Base-by-base conservation (phyloP, 352 stramenopile genomes). In the Pythium myriotylum region DNA sequence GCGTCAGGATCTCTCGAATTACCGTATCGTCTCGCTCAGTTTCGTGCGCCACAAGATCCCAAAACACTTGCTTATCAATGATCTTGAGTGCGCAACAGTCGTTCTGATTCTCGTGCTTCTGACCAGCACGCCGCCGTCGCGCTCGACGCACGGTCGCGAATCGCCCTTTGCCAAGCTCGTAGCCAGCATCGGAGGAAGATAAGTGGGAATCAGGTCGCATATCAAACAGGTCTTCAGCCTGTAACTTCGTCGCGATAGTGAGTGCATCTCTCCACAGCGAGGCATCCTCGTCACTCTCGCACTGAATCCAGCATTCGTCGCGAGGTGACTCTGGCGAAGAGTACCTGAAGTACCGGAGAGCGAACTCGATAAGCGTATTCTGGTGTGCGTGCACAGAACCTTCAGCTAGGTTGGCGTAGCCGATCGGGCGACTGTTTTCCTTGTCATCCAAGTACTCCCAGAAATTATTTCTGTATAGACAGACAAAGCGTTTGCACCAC, bases 11-110 rank as follows among this genome's bases (percentile, higher is more conserved):
- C 49, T 96, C 83, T 13, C 84, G 80, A 35, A 94, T 78, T 4
- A 96, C 74, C 9, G 83, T 95, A 52, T 96, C 84, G 62, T 94
- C 76, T 40, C 91, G 85, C 59, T 96, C 88, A 12, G 88, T 91
- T 35, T 96, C 89, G 40, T 83, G 67, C n/a, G 87, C 78, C 13
- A 97, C 86, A n/a, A 95, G 77, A 49, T 95, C 77, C 85, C 85
- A 92, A 59, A 94, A 94, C 24, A 85, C 70, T 42, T 79, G 80
- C 63, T 98, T 97, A 72, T 99, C 96, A 32, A 99, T 91, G 59
- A 99, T 93, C 56, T 96, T 95, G 14, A 96, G 65, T 29, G 90
- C 89, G 50, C 87, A 97, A 61, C 91, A 86, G 20, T 76, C 47
- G 49, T 43, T 53, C 16, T 23, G 63, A 50, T 19, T 41, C 45